These are phyloP conservation scores for Teunomyces cretensis DNA, from an alignment of 805 yeast genomes.

Conservation along the genomic window DNA sequence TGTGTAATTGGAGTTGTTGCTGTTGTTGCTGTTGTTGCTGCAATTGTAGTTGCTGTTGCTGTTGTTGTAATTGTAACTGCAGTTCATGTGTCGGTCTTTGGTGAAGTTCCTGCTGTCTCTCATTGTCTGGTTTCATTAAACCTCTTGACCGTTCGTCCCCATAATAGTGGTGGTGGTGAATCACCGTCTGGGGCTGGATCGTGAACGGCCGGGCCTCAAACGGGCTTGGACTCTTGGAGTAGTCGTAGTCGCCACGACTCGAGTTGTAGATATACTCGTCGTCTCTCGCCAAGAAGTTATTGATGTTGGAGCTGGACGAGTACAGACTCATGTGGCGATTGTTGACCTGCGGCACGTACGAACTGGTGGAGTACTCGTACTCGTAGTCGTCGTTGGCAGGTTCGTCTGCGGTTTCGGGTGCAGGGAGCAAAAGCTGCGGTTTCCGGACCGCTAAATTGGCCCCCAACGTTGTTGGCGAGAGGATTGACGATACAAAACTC, in stretches of 20 bases:
- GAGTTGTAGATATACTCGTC: conserved; percentile 14
- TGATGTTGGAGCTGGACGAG: conserved; percentile 8
- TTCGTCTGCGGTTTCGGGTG: conserved; percentile 19
- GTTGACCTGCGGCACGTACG: neutral
- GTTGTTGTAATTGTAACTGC: neutral
- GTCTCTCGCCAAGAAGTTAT: conserved; percentile 8
- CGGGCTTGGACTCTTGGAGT: no score
- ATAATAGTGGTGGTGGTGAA: conserved; percentile 52
- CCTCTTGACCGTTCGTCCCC: conserved; percentile 1
- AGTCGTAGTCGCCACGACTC: conserved; percentile 7
- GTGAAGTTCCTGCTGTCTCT: no score
- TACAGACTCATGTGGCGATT: conserved; percentile 15
- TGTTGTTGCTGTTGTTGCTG: neutral
- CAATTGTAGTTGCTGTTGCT: neutral
- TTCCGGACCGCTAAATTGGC: conserved; percentile 37
- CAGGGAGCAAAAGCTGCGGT: conserved; percentile 29
- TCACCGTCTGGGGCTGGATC: conserved; percentile 12
- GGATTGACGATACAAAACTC: conserved; percentile 15
- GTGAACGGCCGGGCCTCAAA: neutral
- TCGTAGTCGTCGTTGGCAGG: conserved; percentile 7
- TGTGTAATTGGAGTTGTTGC: neutral
- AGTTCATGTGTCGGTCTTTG: neutral
- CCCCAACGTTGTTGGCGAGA: conserved; percentile 43
- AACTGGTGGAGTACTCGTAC: conserved; percentile 1
- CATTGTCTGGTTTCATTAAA: no score